Evolutionary conservation across 1,284 basidiomycete genomes (phyloP), one percentile per base, ranked within the genome.

Genomic region (Ustilago esculenta): DNA sequence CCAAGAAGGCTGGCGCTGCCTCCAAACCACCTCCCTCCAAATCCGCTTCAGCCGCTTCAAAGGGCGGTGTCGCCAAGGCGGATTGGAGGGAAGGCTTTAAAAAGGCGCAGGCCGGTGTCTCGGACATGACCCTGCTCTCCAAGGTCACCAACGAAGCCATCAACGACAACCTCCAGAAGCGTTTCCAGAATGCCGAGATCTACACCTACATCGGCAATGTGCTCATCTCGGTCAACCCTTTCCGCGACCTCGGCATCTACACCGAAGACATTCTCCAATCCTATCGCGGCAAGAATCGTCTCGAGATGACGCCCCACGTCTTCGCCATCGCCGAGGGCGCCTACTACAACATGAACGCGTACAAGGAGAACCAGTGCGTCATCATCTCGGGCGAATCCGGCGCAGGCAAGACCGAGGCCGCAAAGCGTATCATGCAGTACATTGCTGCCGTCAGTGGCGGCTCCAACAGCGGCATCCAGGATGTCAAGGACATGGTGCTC

Each of bases 401-500:
- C 29, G 78, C 77, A 15, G 75, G 78, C 30, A 79, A 81, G 67
- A 81, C 77, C n/a, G 76, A 77, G 55, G 77, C 74, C 29, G 77
- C 76, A 14, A 79, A 79, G 50, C 74, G 94, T 55, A 98, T 99
- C 84, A 99, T 99, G 96, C 94, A 98, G 84, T 99, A 98, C 82
- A 97, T 98, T 72, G 96, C 96, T 11, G 96, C 92, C 6, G 96
- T 98, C 2, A 93, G 92, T 32, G 92, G 92, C 51, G 87, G 89
- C 66, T 90, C 90, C 77, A 67, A 58, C 27, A 51, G 52, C 49
- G 77, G 82, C 27, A 98, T 98, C 68, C 92, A 95, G 81, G 90
- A 94, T 82, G 94, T 98, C 83, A 98, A 98, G 85, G 94, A 98
- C 81, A 99, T 99, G 96, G 96, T 98, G n/a, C 86, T 99, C 36